phyloP scores from a whole-genome alignment of 441 rosid species.

The Melastoma candidum region DNA sequence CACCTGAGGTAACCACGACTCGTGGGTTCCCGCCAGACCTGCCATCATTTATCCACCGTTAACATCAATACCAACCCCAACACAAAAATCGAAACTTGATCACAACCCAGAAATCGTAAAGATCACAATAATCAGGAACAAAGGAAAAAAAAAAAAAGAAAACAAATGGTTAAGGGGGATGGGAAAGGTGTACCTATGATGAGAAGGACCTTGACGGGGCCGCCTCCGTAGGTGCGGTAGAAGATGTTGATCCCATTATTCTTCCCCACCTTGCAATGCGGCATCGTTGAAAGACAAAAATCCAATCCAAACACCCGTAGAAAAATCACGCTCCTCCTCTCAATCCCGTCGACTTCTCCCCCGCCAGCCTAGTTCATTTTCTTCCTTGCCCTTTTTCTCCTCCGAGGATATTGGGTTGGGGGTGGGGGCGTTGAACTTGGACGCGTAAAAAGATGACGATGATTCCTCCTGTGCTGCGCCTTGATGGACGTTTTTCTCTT shows the following conservation, averaged over 20 bases:
- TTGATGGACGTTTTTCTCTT: too few species aligned
- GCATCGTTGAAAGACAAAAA: conserved; percentile 34
- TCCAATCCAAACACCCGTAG: too few species aligned
- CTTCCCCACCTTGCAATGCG: conserved; percentile 47
- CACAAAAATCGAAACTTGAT: background rate
- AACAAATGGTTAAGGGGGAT: background rate
- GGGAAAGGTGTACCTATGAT: conserved; percentile 42
- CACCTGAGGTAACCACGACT: conserved; percentile 86
- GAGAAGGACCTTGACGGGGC: conserved; percentile 68
- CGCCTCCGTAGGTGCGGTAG: conserved; percentile 76
- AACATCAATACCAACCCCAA: background rate
- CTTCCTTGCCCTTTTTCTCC: too few species aligned
- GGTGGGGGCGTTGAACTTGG: too few species aligned
- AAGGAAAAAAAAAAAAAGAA: background rate
- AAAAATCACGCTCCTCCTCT: too few species aligned
- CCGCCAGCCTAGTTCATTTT: too few species aligned
- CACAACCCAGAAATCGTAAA: background rate
- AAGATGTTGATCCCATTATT: conserved; percentile 53
- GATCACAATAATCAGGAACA: background rate
- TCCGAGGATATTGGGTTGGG: too few species aligned
- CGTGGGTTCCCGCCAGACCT: conserved; percentile 94
- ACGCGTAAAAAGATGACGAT: too few species aligned
- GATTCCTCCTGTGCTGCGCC: too few species aligned
- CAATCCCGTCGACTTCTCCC: too few species aligned
- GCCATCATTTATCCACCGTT: conserved; percentile 2